Base-by-base conservation (phyloP, 257 asterid species). In the Paraleonurus japonicus region DNA sequence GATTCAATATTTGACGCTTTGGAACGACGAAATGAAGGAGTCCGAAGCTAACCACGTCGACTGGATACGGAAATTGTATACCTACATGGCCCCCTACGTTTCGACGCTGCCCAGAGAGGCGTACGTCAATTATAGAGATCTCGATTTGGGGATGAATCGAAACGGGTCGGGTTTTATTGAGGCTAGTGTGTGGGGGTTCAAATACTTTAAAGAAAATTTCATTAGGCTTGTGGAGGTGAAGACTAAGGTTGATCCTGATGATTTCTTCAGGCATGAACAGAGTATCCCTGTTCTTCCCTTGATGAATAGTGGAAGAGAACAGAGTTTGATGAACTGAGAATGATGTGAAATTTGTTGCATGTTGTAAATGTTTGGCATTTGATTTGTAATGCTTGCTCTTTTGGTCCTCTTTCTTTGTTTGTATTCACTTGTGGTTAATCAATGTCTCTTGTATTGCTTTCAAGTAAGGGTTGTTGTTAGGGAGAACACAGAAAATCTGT, bases 111-210 rank as follows among this genome's bases (percentile, higher is more conserved):
- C 95, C 1, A 81, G 95, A 70, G 83, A 85, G 70, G 85, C 95
- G 0, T 88, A 88, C 23, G 95, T 88, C 75, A 88, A 85, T 72
- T 88, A 84, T 48, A 78, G 91, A 26, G 94, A 87, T 82, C 89
- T 87, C 12, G 90, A 87, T 69, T 61, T 87, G 43, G 94, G 94
- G 13, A 70, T 60, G 75, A 84, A 82, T 69, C 62, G 60, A 30
- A 80, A 75, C 33, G 85, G 67, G 7, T 54, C 89, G 39, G 78
- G 81, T 58, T 70, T 84, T 32, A 69, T 74, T 0, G 70, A 84
- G 39, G 86, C 95, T 0, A 81, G 87, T 47, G 53, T 26, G 27
- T 88, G 95, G 95, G 95, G 95, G 6, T 54, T 69, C 15, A 85
- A 77, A 26, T 88, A 88, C 41, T 89, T 75, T 63, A 81, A 85